Conservation (phyloP, 2,329 filamentous ascomycete genomes). For the Cladophialophora yegresii region DNA sequence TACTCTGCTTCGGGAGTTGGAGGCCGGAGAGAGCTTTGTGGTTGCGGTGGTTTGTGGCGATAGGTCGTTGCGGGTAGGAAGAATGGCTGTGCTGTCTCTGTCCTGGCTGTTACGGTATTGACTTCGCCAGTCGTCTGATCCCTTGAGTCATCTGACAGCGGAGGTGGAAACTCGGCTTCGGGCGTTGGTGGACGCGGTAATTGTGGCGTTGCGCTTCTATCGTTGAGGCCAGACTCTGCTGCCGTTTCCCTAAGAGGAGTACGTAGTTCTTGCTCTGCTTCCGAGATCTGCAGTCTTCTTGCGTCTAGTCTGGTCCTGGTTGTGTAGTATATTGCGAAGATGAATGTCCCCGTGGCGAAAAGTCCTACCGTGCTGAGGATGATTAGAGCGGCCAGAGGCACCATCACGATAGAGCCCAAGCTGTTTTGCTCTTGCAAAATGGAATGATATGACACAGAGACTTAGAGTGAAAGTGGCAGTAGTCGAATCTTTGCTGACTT, state of each 20-base stretch:
- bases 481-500: background rate
- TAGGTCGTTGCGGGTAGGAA: background rate
- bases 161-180: slow-evolving; percentile 29
- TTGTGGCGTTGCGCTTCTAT: background rate
- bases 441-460: background rate
- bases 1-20: slow-evolving; percentile 12
- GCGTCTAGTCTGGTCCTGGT: slow-evolving; percentile 13
- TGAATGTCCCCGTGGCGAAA: slow-evolving; percentile 19
- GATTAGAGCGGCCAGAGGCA: slow-evolving; percentile 23
- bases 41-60: background rate
- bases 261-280: slow-evolving; percentile 9
- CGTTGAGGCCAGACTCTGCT: background rate
- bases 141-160: slow-evolving; percentile 15
- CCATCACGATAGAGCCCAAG: slow-evolving; percentile 12
- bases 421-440: background rate
- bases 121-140: background rate
- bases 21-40: background rate
- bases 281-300: background rate
- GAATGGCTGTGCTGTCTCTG: background rate
- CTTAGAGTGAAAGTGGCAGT: background rate
- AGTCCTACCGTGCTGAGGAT: slow-evolving; percentile 21
- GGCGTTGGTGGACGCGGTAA: slow-evolving; percentile 15
- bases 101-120: background rate
- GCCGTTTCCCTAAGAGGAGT: slow-evolving; percentile 16
- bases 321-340: slow-evolving; percentile 23